phyloP scores from a whole-genome alignment of 148 eudicot species.

The Camellia japonica region DNA sequence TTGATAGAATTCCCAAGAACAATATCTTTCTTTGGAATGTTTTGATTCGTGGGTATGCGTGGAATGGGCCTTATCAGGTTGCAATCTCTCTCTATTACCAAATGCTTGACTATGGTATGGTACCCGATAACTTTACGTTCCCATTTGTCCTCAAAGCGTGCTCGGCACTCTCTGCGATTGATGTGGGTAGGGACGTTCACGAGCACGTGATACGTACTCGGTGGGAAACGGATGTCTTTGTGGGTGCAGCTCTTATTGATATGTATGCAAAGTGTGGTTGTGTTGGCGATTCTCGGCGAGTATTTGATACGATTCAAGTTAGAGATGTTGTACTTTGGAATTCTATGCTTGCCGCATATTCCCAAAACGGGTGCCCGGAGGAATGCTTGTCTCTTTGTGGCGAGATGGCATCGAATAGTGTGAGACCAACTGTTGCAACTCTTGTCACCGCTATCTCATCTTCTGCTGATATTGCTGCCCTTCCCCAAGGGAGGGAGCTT shows the following conservation, averaged over 20 bases:
- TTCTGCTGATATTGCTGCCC: constrained; percentile 60
- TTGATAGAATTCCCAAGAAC: constrained; percentile 64
- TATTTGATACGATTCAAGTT: constrained; percentile 51
- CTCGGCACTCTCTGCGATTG: constrained; percentile 49
- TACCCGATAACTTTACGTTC: constrained; percentile 76
- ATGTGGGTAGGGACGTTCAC: constrained; percentile 68
- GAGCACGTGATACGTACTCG: constrained; percentile 45
- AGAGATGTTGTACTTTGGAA: constrained; percentile 85
- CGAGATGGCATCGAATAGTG: constrained; percentile 49
- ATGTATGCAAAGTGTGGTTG: constrained; percentile 85
- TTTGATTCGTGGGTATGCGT: constrained; percentile 87
- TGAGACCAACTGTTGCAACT: constrained; percentile 69
- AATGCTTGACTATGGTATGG: constrained; percentile 55
- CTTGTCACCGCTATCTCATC: constrained; percentile 68
- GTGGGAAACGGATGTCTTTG: constrained; percentile 80
- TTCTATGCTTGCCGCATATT: constrained; percentile 80
- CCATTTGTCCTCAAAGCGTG: constrained; percentile 89
- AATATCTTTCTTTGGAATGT: constrained; percentile 80
- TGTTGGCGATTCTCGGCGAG: constrained; percentile 44
- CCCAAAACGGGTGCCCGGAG: constrained; percentile 75
- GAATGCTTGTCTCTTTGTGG: constrained; percentile 55
- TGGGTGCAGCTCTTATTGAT: constrained; percentile 77
- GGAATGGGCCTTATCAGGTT: constrained; percentile 75
- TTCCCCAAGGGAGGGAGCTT: constrained; percentile 63
- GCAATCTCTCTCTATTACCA: constrained; percentile 48